phyloP scores from a whole-genome alignment of 192 early-diverging fungal genomes.

The Coemansia sp. region DNA sequence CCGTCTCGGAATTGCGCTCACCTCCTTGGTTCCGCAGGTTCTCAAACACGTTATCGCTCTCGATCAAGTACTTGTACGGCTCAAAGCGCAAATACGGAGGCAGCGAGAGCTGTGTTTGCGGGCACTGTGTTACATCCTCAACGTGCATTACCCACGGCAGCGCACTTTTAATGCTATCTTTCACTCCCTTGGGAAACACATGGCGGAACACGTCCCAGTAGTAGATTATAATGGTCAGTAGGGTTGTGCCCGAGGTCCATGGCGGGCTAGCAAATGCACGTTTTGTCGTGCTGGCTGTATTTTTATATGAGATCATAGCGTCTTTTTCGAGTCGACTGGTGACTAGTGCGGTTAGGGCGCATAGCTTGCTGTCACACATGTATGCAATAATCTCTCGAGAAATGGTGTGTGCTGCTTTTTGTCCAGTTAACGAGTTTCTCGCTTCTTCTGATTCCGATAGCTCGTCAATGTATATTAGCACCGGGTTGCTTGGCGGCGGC shows the following conservation, averaged over 20 bases:
- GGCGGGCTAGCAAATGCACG: constrained; percentile 25
- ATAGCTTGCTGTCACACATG: constrained; percentile 10
- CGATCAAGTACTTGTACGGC: constrained; percentile 17
- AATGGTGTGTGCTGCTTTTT: constrained; percentile 16
- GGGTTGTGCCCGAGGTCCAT: constrained; percentile 35
- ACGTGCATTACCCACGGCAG: constrained; percentile 51
- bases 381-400: constrained; percentile 26
- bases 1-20: constrained; percentile 22
- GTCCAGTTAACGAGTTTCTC: not conserved
- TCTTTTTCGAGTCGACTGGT: constrained; percentile 20
- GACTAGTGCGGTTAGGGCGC: constrained; percentile 25
- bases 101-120: constrained; percentile 17
- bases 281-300: not conserved
- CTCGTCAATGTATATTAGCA: constrained; percentile 36
- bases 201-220: constrained; percentile 25
- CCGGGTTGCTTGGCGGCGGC: constrained; percentile 6
- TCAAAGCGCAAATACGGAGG: constrained; percentile 21
- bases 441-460: constrained; percentile 3
- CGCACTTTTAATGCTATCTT: constrained; percentile 4
- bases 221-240: constrained; percentile 31
- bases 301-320: not conserved
- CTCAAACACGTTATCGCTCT: constrained; percentile 9
- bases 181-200: constrained; percentile 15
- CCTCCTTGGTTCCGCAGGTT: constrained; percentile 11
- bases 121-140: constrained; percentile 19